Conservation (phyloP, 768 basidiomycete genomes). For the Suillus americanus region DNA sequence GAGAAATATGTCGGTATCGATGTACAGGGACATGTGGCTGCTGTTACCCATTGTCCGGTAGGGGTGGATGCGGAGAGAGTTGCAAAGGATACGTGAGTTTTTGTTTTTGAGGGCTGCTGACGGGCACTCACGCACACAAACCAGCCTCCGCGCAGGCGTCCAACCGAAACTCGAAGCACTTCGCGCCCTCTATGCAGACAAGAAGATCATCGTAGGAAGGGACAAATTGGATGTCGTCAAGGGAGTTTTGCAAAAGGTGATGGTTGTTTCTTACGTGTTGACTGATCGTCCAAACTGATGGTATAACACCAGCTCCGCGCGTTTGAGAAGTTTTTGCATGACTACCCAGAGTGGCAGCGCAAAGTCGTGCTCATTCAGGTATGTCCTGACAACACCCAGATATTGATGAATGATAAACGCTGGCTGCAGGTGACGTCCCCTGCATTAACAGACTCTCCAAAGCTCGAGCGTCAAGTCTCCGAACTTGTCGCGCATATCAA, state of each 20-base stretch:
- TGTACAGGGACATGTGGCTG: conserved; percentile 79
- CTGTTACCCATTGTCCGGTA: conserved; percentile 89
- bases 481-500: conserved; percentile 95
- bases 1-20: conserved; percentile 57
- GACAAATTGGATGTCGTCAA: conserved; percentile 99
- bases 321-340: conserved; percentile 89
- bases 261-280: conserved; percentile 1
- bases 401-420: conserved; percentile 41
- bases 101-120: not conserved
- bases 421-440: conserved; percentile 86
- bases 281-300: not conserved
- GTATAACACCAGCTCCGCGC: conserved; percentile 69
- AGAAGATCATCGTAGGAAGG: conserved; percentile 97
- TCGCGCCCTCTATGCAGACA: conserved; percentile 82
- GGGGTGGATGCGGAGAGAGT: conserved; percentile 94
- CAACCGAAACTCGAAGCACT: conserved; percentile 89
- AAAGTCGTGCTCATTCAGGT: conserved; percentile 72
- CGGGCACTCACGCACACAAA: not conserved
- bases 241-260: conserved; percentile 92
- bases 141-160: conserved; percentile 73
- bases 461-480: conserved; percentile 90
- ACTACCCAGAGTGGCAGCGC: conserved; percentile 95
- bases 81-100: conserved; percentile 69
- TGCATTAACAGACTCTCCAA: conserved; percentile 87
- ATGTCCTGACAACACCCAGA: not conserved